Evolutionary conservation across 106 monocot species (phyloP).

Genomic region (Platanthera zijinensis): DNA sequence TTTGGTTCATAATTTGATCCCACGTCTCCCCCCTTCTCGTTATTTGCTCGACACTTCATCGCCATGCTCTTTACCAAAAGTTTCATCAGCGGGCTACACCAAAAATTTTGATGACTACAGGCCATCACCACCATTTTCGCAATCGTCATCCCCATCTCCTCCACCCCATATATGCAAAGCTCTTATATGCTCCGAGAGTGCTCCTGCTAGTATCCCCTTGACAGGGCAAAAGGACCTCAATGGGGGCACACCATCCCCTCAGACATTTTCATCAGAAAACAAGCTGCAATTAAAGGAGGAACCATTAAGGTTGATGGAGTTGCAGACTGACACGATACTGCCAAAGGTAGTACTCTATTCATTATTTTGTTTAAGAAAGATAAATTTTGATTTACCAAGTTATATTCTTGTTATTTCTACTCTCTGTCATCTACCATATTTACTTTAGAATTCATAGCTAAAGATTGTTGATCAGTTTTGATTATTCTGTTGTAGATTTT

Average conservation of each 20-base stretch:
- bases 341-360: constrained; percentile 33
- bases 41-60: constrained; percentile 5
- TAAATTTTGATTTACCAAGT: neutral
- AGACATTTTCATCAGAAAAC: constrained; percentile 21
- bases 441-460: neutral
- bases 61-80: constrained; percentile 6
- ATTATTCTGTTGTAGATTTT: constrained; percentile 19
- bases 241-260: constrained; percentile 21
- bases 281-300: constrained; percentile 21
- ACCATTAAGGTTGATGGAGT: constrained; percentile 1
- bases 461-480: neutral
- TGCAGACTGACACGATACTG: constrained; percentile 9
- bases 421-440: neutral
- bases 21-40: constrained; percentile 1
- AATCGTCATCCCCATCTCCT: constrained; percentile 42
- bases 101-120: constrained; percentile 36
- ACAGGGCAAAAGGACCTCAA: constrained; percentile 2
- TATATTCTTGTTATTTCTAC: neutral
- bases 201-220: constrained; percentile 37
- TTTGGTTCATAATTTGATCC: neutral
- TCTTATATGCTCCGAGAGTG: constrained; percentile 51
- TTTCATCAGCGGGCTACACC: constrained; percentile 11
- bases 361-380: neutral
- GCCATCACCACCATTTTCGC: constrained; percentile 45
- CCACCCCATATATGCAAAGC: constrained; percentile 22